These are phyloP conservation scores for Myotisia sp. DNA, from an alignment of 2,329 filamentous ascomycete genomes.

Conservation along the genomic window DNA sequence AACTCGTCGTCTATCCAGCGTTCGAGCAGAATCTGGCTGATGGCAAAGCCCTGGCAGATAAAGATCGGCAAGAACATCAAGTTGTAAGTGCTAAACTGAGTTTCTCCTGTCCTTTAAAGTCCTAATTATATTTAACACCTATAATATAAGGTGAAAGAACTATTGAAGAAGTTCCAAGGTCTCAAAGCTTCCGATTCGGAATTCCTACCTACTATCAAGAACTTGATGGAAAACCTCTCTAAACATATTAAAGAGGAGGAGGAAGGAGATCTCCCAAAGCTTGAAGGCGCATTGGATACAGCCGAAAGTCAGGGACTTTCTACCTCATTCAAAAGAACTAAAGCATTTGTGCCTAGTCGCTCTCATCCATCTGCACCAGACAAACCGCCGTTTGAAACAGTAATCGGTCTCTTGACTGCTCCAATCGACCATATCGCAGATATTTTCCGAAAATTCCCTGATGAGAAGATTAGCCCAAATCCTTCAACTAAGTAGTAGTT, in stretches of 20 bases:
- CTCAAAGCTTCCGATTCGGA: constrained; percentile 27
- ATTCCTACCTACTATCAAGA: constrained; percentile 32
- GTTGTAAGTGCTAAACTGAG: no score
- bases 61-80: constrained; percentile 37
- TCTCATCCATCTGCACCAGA: constrained; percentile 39
- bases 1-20: constrained; percentile 39
- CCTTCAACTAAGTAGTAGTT: constrained; percentile 7
- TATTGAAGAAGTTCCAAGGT: constrained; percentile 37
- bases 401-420: constrained; percentile 39
- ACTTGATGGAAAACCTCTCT: constrained; percentile 31
- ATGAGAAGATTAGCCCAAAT: constrained; percentile 10
- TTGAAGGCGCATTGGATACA: constrained; percentile 31
- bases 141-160: constrained; percentile 35
- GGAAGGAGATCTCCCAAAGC: constrained; percentile 33
- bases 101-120: neutral
- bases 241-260: constrained; percentile 41
- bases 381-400: constrained; percentile 43
- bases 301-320: constrained; percentile 27
- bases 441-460: constrained; percentile 42
- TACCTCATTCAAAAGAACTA: constrained; percentile 37
- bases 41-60: constrained; percentile 32
- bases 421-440: constrained; percentile 44
- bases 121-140: neutral
- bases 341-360: constrained; percentile 39
- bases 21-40: constrained; percentile 34